Percentiles rank a stretch among this genome's conserved stretches.
These are phyloP conservation scores for Phlyctochytrium planicorne DNA, from an alignment of 192 early-diverging fungal species.

Conservation along the genomic window DNA sequence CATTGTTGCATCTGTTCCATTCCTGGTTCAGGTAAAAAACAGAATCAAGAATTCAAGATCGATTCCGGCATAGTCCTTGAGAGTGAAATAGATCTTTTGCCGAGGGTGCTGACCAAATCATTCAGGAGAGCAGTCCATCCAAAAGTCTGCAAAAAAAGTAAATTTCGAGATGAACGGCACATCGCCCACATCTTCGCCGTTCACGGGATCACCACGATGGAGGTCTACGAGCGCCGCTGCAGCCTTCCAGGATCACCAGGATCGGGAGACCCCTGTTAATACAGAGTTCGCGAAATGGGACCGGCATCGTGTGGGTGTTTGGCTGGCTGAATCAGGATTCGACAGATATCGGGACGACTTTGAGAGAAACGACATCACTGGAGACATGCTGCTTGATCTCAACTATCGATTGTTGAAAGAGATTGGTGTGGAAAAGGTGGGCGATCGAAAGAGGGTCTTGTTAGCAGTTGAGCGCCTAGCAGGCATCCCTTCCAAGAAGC, in stretches of 20 bases:
- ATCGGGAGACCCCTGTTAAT: neutral
- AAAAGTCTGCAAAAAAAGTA: too few species aligned
- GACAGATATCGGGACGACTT: conserved; percentile 27
- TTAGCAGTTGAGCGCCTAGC: conserved; percentile 61
- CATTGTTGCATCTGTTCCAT: too few species aligned
- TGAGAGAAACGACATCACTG: conserved; percentile 75
- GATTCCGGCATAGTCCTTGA: too few species aligned
- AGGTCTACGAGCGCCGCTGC: neutral
- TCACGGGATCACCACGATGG: neutral
- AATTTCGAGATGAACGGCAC: too few species aligned
- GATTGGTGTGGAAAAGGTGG: conserved; percentile 75
- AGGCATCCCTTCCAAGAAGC: neutral
- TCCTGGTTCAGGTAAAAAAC: too few species aligned
- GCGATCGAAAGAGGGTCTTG: conserved; percentile 79
- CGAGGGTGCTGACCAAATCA: too few species aligned
- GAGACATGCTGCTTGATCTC: conserved; percentile 80
- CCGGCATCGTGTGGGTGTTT: conserved; percentile 22
- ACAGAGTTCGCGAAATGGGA: conserved; percentile 27
- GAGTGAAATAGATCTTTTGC: too few species aligned
- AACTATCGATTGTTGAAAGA: conserved; percentile 80
- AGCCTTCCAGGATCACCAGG: neutral
- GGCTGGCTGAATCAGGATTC: conserved; percentile 36
- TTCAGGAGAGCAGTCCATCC: too few species aligned
- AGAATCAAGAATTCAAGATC: too few species aligned
- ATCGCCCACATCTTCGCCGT: neutral